A percentile compares a stretch with the other conserved stretches of the same genome.
These are phyloP conservation scores for Malus hybrid DNA, from an alignment of 331 rosid genomes.

Conservation along the genomic window DNA sequence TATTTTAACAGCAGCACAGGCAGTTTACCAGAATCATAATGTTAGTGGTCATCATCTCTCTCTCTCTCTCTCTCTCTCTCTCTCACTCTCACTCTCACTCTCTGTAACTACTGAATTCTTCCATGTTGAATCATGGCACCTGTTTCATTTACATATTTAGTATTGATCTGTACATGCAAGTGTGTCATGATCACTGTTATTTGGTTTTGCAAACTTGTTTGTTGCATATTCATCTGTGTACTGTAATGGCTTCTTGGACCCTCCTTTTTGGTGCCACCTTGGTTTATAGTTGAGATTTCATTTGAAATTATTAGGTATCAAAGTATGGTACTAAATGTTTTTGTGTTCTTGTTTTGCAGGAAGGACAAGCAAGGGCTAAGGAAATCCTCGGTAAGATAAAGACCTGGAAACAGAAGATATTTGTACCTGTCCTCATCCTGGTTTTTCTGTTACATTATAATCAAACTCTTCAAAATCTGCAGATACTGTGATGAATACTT, in stretches of 20 bases:
- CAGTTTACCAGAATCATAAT: slow-evolving; percentile 66
- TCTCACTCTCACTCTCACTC: too few relatives aligned
- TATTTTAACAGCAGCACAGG: slow-evolving; percentile 63
- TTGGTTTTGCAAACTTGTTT: not conserved
- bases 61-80: slow-evolving; percentile 4
- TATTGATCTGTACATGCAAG: not conserved
- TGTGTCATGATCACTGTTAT: not conserved
- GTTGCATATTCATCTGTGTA: not conserved
- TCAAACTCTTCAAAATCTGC: slow-evolving; percentile 9
- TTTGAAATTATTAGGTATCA: not conserved
- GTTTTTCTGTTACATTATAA: not conserved
- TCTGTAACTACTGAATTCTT: too few relatives aligned
- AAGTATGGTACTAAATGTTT: not conserved
- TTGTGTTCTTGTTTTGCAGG: slow-evolving; percentile 46
- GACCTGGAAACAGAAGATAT: slow-evolving; percentile 3
- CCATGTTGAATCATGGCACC: too few relatives aligned
- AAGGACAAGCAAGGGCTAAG: slow-evolving; percentile 58
- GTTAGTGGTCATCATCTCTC: slow-evolving; percentile 40
- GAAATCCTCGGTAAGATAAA: slow-evolving; percentile 63
- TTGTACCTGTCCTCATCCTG: not conserved
- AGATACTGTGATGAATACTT: slow-evolving; percentile 77
- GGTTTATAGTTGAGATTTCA: not conserved
- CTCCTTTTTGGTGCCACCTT: not conserved
- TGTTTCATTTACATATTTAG: not conserved
- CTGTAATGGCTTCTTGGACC: not conserved